Evolutionary conservation across 352 stramenopile species (phyloP).

Genomic region (Globisporangium okanoganense): DNA sequence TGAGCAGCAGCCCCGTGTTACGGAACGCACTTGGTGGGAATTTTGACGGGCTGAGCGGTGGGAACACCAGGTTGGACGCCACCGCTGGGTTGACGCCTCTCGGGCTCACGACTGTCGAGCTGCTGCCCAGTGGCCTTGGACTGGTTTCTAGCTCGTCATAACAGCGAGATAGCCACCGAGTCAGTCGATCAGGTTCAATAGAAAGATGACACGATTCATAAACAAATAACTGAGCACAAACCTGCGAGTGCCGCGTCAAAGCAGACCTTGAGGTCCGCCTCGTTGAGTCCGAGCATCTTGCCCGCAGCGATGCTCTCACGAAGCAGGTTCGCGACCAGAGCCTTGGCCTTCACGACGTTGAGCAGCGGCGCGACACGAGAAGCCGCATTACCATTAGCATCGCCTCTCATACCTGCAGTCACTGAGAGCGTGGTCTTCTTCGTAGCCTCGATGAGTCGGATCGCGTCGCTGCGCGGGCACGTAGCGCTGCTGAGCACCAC

Average conservation of each 20-base stretch:
- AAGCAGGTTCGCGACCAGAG: slow-evolving; percentile 28
- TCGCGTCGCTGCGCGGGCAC: slow-evolving; percentile 41
- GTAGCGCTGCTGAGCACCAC: slow-evolving; percentile 34
- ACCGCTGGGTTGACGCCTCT: slow-evolving; percentile 1
- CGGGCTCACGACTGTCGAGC: background rate
- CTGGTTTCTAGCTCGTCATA: slow-evolving; percentile 1
- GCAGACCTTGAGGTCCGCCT: slow-evolving; percentile 25
- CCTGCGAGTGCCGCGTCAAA: slow-evolving; percentile 25
- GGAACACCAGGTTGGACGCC: slow-evolving; percentile 12
- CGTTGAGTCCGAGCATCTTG: slow-evolving; percentile 26
- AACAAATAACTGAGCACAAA: background rate
- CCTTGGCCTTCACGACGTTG: slow-evolving; percentile 14
- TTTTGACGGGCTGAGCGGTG: slow-evolving; percentile 31
- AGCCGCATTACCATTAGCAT: background rate
- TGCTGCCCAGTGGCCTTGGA: background rate
- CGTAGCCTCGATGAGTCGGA: slow-evolving; percentile 41
- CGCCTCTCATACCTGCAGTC: background rate
- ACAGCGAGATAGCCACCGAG: background rate
- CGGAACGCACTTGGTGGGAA: slow-evolving; percentile 33
- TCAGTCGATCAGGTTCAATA: background rate
- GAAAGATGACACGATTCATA: background rate
- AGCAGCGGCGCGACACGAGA: slow-evolving; percentile 5
- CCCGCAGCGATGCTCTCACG: slow-evolving; percentile 30
- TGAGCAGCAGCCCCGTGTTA: slow-evolving; percentile 11
- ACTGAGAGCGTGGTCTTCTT: slow-evolving; percentile 26